phyloP scores from a whole-genome alignment of 163 green algal genomes.

The Volvox carteri region DNA sequence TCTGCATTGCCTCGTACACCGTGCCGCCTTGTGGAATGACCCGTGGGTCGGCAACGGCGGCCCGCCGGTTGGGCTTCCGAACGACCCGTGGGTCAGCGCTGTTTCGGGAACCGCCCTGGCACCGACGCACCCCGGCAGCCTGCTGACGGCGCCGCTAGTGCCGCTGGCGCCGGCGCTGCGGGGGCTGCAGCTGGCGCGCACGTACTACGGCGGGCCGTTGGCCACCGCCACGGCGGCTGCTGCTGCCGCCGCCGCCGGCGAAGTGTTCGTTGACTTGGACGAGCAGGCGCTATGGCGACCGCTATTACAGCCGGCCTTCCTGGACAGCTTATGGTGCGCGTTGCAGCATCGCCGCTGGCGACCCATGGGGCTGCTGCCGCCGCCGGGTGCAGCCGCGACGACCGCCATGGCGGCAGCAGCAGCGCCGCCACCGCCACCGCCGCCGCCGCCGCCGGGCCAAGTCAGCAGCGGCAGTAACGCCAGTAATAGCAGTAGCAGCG shows the following conservation, averaged over 20 bases:
- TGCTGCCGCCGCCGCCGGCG: neutral
- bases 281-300: conserved; percentile 68
- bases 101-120: neutral
- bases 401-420: neutral
- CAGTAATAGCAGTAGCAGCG: conserved; percentile 4
- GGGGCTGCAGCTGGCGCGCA: conserved; percentile 7
- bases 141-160: conserved; percentile 52
- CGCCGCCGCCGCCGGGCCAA: neutral
- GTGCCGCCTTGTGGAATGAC: neutral
- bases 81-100: neutral
- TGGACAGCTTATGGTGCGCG: conserved; percentile 69
- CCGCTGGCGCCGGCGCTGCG: conserved; percentile 17
- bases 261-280: conserved; percentile 9
- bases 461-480: neutral
- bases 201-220: conserved; percentile 20
- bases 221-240: neutral
- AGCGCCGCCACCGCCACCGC: neutral
- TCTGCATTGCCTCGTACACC: conserved; percentile 71
- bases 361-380: conserved; percentile 41
- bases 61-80: neutral
- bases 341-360: conserved; percentile 57
- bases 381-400: neutral
- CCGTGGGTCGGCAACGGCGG: conserved; percentile 7
- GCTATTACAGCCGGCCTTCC: conserved; percentile 69
- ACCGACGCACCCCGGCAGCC: conserved; percentile 36